Conservation (phyloP, 306 rosid species). For the Medicago ruthenica region DNA sequence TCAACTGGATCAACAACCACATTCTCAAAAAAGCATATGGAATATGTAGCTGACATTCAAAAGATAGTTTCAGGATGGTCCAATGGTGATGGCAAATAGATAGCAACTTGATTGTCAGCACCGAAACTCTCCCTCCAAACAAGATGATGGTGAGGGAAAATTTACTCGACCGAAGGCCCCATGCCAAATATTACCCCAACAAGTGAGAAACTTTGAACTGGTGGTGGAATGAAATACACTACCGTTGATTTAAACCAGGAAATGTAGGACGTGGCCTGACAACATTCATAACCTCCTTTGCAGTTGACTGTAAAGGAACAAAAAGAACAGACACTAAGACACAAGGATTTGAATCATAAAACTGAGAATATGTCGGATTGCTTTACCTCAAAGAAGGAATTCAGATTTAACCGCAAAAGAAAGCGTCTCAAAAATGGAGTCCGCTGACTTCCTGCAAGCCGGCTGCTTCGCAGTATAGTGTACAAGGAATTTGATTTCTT, state of each 20-base stretch:
- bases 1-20: constrained; percentile 27
- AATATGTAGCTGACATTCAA: constrained; percentile 32
- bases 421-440: constrained; percentile 95
- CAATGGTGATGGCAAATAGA: background rate
- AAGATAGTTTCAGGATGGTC: constrained; percentile 21
- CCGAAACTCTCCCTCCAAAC: constrained; percentile 14
- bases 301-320: constrained; percentile 73
- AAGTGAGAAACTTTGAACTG: constrained; percentile 27
- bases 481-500: constrained; percentile 96
- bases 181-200: constrained; percentile 10
- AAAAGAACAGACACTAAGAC: constrained; percentile 34
- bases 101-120: constrained; percentile 21
- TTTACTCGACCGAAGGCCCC: constrained; percentile 25
- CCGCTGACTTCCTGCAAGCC: constrained; percentile 97
- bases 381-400: constrained; percentile 90
- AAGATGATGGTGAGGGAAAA: background rate
- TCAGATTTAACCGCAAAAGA: constrained; percentile 84
- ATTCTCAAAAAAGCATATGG: constrained; percentile 25
- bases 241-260: constrained; percentile 69
- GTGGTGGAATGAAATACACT: constrained; percentile 32
- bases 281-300: constrained; percentile 88
- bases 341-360: constrained; percentile 1
- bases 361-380: constrained; percentile 17
- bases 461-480: constrained; percentile 95
- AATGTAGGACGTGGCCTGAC: constrained; percentile 80